phyloP scores from a whole-genome alignment of 2,329 filamentous ascomycete genomes.

The Neurospora sp. region DNA sequence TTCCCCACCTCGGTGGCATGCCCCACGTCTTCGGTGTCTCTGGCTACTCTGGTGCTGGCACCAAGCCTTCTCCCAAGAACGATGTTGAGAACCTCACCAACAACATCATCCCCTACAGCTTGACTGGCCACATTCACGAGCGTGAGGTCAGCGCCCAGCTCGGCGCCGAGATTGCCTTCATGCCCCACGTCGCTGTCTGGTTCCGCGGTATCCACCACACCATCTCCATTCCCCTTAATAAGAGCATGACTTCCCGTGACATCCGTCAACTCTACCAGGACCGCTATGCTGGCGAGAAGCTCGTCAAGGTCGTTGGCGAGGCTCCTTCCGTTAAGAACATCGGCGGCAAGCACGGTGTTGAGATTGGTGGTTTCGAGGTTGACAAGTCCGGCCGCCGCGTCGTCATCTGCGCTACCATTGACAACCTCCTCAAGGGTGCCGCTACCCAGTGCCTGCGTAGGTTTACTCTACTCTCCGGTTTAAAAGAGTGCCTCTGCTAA shows the following conservation, averaged over 20 bases:
- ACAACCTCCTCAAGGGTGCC: slow-evolving; percentile 88
- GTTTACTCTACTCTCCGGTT: slow-evolving; percentile 26
- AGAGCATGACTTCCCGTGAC: slow-evolving; percentile 82
- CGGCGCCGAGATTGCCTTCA: slow-evolving; percentile 66
- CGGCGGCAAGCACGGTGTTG: slow-evolving; percentile 73
- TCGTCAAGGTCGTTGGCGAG: slow-evolving; percentile 87
- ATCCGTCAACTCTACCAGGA: slow-evolving; percentile 94
- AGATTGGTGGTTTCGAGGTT: slow-evolving; percentile 94
- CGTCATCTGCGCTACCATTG: slow-evolving; percentile 88
- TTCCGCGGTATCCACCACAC: slow-evolving; percentile 93
- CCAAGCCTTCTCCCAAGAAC: slow-evolving; percentile 91
- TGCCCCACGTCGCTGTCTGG: slow-evolving; percentile 92
- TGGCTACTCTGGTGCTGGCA: slow-evolving; percentile 90
- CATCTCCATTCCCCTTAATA: slow-evolving; percentile 78
- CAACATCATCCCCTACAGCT: slow-evolving; percentile 83
- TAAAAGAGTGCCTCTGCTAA: slow-evolving; percentile 7
- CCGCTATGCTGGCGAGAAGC: slow-evolving; percentile 87
- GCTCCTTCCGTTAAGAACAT: slow-evolving; percentile 79
- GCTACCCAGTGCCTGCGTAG: slow-evolving; percentile 85
- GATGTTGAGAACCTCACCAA: slow-evolving; percentile 72
- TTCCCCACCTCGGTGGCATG: slow-evolving; percentile 65
- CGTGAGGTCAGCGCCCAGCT: slow-evolving; percentile 77
- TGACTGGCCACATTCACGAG: slow-evolving; percentile 94
- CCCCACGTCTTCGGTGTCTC: slow-evolving; percentile 85
- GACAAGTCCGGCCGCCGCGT: slow-evolving; percentile 82